Base-by-base conservation (phyloP, 768 basidiomycete genomes). In the Rubroboletus pulcherrimus region DNA sequence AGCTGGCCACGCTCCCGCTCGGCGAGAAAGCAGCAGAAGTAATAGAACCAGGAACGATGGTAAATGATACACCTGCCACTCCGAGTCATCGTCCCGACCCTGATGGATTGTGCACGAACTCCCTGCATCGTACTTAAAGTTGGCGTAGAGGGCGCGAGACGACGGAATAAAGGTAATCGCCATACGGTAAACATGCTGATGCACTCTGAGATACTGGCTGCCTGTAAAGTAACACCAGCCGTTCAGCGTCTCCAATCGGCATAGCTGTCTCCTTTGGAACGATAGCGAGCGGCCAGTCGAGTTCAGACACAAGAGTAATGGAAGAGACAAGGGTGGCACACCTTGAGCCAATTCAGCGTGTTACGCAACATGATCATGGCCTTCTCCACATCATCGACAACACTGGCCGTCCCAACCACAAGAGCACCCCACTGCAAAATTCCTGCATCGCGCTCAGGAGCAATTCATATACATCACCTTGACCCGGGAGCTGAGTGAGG, bases 21-120 rank as follows among this genome's bases (percentile, higher is more conserved):
- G 56, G 61, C 29, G 56, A 63, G 61, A 59, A 61, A 12, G 30
- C 55, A 21, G 59, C 51, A 7, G 63, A 62, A 21, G 38, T 19
- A 10, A 62, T 44, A 5, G 51, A 17, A 11, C 39, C 35, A 14
- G 59, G 33, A 34, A 47, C 43, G n/a, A 62, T 33, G 12, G 45
- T 45, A 30, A 54, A 49, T 12, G 60, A 29, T 55, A 48, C 9
- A 51, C 43, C 14, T 41, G 26, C 52, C 57, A 35, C 6, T 44
- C 51, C 21, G 21, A 21, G 21, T 21, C 21, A 4, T 49, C 46
- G 12, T 58, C 41, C n/a, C 41, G 34, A 30, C 29, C 35, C 3
- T 26, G 41, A 21, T 15, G 7, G 63, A 46, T 64, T 57, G 43
- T 66, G 59, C 4, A 46, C 7, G 51, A 37, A 10, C 50, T 40